These are phyloP conservation scores for Teratosphaeria zuluensis DNA, from an alignment of 2,329 filamentous ascomycete genomes.

Conservation along the genomic window DNA sequence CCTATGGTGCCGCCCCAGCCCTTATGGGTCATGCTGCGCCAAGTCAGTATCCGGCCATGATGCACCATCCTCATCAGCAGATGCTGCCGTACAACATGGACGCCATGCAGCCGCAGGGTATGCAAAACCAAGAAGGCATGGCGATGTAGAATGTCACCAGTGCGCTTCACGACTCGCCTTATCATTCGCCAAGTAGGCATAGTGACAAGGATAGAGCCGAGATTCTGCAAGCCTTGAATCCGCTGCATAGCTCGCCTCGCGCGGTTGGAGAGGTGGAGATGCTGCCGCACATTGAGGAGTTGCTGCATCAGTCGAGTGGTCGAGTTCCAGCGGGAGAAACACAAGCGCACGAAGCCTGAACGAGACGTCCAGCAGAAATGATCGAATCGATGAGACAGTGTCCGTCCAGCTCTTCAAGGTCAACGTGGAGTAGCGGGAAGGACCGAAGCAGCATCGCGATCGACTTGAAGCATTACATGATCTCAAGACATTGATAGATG, in stretches of 20 bases:
- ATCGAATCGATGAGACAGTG: too few species aligned
- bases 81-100: conserved; percentile 20
- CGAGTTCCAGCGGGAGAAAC: too few species aligned
- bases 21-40: conserved; percentile 4
- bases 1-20: conserved; percentile 13
- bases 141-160: neutral
- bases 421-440: neutral
- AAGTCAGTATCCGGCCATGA: conserved; percentile 18
- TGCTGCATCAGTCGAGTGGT: neutral
- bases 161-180: neutral
- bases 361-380: too few species aligned
- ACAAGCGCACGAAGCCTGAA: too few species aligned
- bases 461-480: neutral
- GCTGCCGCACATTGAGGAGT: neutral
- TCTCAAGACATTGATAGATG: too few species aligned
- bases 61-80: conserved; percentile 10
- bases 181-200: neutral
- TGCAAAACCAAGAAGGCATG: conserved; percentile 1
- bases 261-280: neutral
- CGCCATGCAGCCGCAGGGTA: conserved; percentile 2
- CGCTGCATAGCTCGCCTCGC: neutral
- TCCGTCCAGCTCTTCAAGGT: too few species aligned
- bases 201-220: neutral
- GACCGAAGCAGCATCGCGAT: neutral
- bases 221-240: neutral